These are phyloP conservation scores for Collybia sp. DNA, from an alignment of 768 basidiomycete species.

Conservation along the genomic window DNA sequence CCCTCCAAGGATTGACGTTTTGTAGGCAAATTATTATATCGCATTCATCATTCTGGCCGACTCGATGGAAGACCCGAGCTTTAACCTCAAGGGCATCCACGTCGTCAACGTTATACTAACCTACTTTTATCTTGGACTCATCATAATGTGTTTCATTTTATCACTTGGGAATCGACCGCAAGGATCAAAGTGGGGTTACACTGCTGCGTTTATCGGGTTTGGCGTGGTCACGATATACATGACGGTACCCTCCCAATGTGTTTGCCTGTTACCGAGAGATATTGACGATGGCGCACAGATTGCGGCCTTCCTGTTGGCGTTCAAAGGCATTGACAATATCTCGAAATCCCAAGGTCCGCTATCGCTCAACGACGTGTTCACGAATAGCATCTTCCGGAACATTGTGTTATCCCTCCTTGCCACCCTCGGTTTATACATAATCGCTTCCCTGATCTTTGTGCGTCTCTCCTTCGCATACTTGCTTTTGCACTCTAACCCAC, in stretches of 20 bases:
- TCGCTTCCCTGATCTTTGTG: constrained; percentile 82
- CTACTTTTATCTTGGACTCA: constrained; percentile 84
- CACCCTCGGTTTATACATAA: constrained; percentile 85
- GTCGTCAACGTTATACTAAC: constrained; percentile 74
- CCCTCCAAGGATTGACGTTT: neutral
- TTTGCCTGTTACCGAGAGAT: neutral
- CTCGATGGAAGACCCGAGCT: constrained; percentile 64
- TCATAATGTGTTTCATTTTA: constrained; percentile 85
- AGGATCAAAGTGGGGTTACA: constrained; percentile 86
- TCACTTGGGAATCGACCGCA: constrained; percentile 90
- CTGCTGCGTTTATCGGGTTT: constrained; percentile 81
- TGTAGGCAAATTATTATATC: constrained; percentile 85
- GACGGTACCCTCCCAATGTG: constrained; percentile 48
- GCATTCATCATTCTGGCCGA: constrained; percentile 76
- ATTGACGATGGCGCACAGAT: constrained; percentile 35
- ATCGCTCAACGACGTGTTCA: constrained; percentile 56
- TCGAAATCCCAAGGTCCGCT: constrained; percentile 39
- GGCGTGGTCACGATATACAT: constrained; percentile 91
- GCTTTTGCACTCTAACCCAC: constrained; percentile 2
- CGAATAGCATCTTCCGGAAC: constrained; percentile 79
- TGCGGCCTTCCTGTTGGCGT: constrained; percentile 79
- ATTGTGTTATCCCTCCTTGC: constrained; percentile 83
- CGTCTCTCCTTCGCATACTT: constrained; percentile 26
- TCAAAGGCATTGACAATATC: constrained; percentile 72
- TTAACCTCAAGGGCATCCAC: constrained; percentile 58